Evolutionary conservation across 352 stramenopile genomes (phyloP), one percentile per base, ranked within the genome.

Genomic region (Thalassiosira hispida): DNA sequence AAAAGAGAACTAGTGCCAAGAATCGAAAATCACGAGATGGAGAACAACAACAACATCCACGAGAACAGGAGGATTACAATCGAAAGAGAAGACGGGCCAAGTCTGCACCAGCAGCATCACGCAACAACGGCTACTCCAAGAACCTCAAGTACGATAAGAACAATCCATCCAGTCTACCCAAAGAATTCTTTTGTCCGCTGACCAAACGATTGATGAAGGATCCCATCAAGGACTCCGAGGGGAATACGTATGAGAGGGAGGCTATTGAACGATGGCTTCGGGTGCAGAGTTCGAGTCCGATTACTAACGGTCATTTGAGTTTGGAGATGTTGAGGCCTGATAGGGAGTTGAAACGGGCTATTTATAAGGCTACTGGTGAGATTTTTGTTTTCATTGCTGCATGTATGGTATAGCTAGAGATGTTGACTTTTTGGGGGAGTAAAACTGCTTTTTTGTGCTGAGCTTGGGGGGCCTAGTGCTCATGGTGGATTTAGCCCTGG

Each of bases 171-270:
- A 20, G 22, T n/a, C 2, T 62, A 44, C 76, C 76, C 11, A 57
- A 83, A 69, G 68, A 79, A 65, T 83, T 79, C 35, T 73, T 65
- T 49, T 83, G 76, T 55, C 76, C 68, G 14, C 47, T 83, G 2
- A 79, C 76, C 9, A 83, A 79, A 63, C 64, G 59, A 46, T 2
- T 83, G 9, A 79, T 81, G 62, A 73, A 74, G 57, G 79, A 87
- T 73, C 79, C 79, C 7, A 75, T 87, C 4, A 71, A 70, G 22
- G 79, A 87, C 64, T 25, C 46, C 9, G 79, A 87, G 44, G 79
- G 79, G 8, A 81, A 87, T 71, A 69, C 68, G 4, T 87, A 87
- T 51, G 79, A 87, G 60, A 64, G 79, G 16, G 73, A 81, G 49
- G 79, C 79, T 11, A 87, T 87, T 18, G 68, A 84, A 29, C 18